A percentile compares a stretch with the other conserved stretches of the same genome.
These are phyloP conservation scores for Candida chauliodis DNA, from an alignment of 805 yeast species.

Conservation along the genomic window DNA sequence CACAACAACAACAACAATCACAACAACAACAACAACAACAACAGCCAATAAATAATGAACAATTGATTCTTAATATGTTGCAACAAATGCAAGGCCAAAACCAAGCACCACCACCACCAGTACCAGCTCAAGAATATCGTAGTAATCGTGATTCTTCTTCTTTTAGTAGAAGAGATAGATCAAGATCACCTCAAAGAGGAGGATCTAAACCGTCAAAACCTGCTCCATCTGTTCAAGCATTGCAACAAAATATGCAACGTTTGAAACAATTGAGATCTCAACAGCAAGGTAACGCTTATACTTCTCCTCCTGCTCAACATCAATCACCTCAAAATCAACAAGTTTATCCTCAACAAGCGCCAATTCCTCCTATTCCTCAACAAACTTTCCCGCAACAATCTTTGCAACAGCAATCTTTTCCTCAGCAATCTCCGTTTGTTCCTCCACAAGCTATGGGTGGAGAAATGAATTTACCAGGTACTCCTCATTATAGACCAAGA, in stretches of 20 bases:
- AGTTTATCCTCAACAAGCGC: slow-evolving; percentile 7
- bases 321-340: slow-evolving; percentile 9
- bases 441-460: slow-evolving; percentile 41
- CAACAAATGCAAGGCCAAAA: slow-evolving; percentile 45
- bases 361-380: slow-evolving; percentile 1
- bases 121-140: slow-evolving; percentile 7
- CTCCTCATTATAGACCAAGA: slow-evolving; percentile 74
- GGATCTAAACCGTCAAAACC: slow-evolving; percentile 9
- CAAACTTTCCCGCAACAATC: slow-evolving; percentile 1
- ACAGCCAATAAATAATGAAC: slow-evolving; percentile 22
- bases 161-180: slow-evolving; percentile 46
- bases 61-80: slow-evolving; percentile 47
- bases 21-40: slow-evolving; percentile 15
- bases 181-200: slow-evolving; percentile 47
- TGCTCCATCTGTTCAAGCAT: slow-evolving; percentile 5
- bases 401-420: slow-evolving; percentile 6
- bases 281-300: slow-evolving; percentile 8
- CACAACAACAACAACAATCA: slow-evolving; percentile 11
- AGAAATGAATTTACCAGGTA: slow-evolving; percentile 67
- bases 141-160: slow-evolving; percentile 15
- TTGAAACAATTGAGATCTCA: slow-evolving; percentile 14
- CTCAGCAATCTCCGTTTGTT: slow-evolving; percentile 5
- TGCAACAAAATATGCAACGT: slow-evolving; percentile 12
- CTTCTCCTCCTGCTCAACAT: slow-evolving; percentile 9
- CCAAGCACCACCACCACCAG: slow-evolving; percentile 15